These are phyloP conservation scores for Tremella yokohamensis DNA, from an alignment of 768 basidiomycete species.

Conservation along the genomic window DNA sequence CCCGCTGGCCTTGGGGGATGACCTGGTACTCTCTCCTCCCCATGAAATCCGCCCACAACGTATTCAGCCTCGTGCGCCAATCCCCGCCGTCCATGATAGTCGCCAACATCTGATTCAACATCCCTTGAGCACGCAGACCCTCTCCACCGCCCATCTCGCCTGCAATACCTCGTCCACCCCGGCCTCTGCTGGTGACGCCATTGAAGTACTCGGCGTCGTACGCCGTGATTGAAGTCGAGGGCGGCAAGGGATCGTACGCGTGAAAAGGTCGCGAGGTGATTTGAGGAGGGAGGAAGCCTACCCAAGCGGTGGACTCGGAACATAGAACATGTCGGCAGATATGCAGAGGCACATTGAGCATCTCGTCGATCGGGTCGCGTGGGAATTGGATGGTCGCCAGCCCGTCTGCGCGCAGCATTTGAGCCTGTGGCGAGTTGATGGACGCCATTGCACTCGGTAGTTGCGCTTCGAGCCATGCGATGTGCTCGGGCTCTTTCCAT, in stretches of 20 bases:
- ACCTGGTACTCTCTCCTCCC: conserved; percentile 15
- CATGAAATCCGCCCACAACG: conserved; percentile 19
- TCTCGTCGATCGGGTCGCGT: conserved; percentile 37
- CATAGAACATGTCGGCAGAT: conserved; percentile 68
- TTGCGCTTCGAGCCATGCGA: conserved; percentile 68
- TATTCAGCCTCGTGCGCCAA: conserved; percentile 23
- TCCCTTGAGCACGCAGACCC: conserved; percentile 24
- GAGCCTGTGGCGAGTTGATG: conserved; percentile 31
- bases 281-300: conserved; percentile 67
- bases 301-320: conserved; percentile 59
- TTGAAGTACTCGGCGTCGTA: conserved; percentile 76
- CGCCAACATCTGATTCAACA: conserved; percentile 13
- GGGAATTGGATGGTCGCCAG: conserved; percentile 20
- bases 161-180: conserved; percentile 13
- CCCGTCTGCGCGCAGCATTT: conserved; percentile 43
- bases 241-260: conserved; percentile 84
- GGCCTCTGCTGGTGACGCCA: conserved; percentile 7
- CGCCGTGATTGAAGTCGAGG: conserved; percentile 57
- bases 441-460: conserved; percentile 54
- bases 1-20: conserved; percentile 28
- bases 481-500: conserved; percentile 71
- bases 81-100: conserved; percentile 21
- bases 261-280: conserved; percentile 60
- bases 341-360: conserved; percentile 24
- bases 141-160: background rate